Evolutionary conservation across 2,329 filamentous ascomycete species (phyloP).

Genomic region (Colletotrichum musicola): DNA sequence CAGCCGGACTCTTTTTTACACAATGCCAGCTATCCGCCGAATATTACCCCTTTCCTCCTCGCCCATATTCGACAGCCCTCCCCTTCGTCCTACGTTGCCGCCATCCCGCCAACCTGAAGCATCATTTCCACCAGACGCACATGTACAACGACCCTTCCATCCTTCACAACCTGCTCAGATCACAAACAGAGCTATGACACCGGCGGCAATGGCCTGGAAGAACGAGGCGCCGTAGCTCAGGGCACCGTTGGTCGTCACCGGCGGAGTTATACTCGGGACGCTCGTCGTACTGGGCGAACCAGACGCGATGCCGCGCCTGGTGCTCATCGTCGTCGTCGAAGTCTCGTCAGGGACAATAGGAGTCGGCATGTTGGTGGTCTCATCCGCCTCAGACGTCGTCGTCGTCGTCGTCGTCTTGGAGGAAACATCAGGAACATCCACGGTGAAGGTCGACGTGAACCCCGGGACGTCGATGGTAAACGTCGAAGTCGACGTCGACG

Average conservation of each 20-base stretch:
- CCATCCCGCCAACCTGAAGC: too few relatives aligned
- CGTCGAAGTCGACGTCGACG: slow-evolving; percentile 3
- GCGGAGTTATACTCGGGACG: not conserved
- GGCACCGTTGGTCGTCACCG: slow-evolving; percentile 21
- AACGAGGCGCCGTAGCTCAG: not conserved
- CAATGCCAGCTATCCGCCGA: too few relatives aligned
- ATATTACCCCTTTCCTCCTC: too few relatives aligned
- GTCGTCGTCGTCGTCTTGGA: not conserved
- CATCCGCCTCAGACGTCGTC: not conserved
- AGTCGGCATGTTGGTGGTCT: not conserved
- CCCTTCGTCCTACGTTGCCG: too few relatives aligned
- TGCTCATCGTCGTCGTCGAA: not conserved
- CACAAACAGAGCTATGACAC: slow-evolving; percentile 2
- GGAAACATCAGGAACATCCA: not conserved
- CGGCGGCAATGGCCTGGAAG: slow-evolving; percentile 7
- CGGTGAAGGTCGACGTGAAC: not conserved
- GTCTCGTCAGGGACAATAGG: not conserved
- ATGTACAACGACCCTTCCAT: not conserved
- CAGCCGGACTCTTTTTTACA: too few relatives aligned
- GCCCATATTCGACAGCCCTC: too few relatives aligned
- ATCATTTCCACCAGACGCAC: not conserved
- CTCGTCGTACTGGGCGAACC: not conserved
- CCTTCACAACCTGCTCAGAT: not conserved
- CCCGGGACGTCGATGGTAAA: not conserved
- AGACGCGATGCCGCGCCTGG: not conserved